Evolutionary conservation across 345 rosid species (phyloP), one percentile per base, ranked within the genome.

Genomic region (Arabidopsis suecica): DNA sequence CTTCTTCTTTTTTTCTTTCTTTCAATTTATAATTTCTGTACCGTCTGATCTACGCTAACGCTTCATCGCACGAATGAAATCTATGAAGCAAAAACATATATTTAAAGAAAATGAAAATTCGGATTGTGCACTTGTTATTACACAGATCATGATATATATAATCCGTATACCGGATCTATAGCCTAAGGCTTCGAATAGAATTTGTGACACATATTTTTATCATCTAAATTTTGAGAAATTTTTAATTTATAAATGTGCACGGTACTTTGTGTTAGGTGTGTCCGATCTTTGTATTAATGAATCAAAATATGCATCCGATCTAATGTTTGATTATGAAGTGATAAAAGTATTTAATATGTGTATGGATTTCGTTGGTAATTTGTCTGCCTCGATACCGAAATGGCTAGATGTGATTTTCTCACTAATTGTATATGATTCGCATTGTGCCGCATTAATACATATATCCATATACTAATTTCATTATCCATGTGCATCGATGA

Each of bases 161-260:
- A 41, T 7, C 34, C 44, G 10, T 18, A 44, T 42, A 32, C 49
- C 10, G 47, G 72, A 68, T 68, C 74, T 58, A 23, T 23, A 69
- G n/a, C 58, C 18, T 47, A 34, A 47, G 22, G 14, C 0, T 7
- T 41, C 20, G 4, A 36, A 36, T 36, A 8, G 38, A 44, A 44
- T 44, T 2, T 44, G 49, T 68, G 18, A n/a, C 62, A 68, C 25
- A 41, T 66, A 14, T 30, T 12, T 56, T 45, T 18, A 32, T 28
- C 16, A 11, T 11, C 13, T 32, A 40, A 3, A 53, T n/a, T 23
- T 23, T 51, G 34, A 23, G 32, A 47, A 47, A 32, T 56, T 9
- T 16, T 7, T 16, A 34, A 16, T 16, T 1, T 12, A 34, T n/a
- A 58, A 28, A 30, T 11, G 2, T 12, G 5, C 25, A 23, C 25